Evolutionary conservation across 345 rosid species (phyloP), one percentile per base, ranked within the genome.

Genomic region (Pistacia atlantica): DNA sequence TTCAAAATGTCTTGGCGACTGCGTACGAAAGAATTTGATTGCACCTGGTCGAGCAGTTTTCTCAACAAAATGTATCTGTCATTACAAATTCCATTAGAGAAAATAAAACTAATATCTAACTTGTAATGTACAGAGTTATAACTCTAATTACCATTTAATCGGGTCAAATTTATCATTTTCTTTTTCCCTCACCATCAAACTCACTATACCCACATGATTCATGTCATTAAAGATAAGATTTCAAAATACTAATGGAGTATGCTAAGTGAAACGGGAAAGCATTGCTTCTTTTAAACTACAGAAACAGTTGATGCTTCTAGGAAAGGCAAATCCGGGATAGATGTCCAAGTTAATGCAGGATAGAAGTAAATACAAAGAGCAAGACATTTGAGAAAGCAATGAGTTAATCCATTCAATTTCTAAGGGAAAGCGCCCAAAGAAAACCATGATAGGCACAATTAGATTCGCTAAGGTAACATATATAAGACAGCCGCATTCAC

Each of bases 1-100:
- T 86, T 96, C 99, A 82, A 95, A 95, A 86, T 95, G 99, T 79
- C 99, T 85, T 0, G 99, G 97, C 56, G 98, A 93, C 81, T 91
- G 97, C 8, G 97, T 87, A 37, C 95, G 85, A 72, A 93, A 93
- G 84, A 92, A 76, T 66, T 83, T 87, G 58, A 92, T 84, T 3
- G 87, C 81, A 18, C 86, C 84, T 0, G 82, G 83, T 69, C 72
- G 86, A 78, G 83, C 81, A 66, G 78, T 85, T 77, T 82, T 86
- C 84, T 77, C 90, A 67, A 83, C 87, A 82, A 82, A 83, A 1
- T 14, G 69, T 57, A 87, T 81, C 99, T 93, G 56, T 38, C 18
- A 64, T 13, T 46, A 16, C 2, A 74, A 18, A 4, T 71, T 35
- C 51, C 48, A 45, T 31, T 22, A 45, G 31, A 73, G 31, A 35